phyloP scores from a whole-genome alignment of 495 filamentous ascomycete genomes.

The Cercophora samala region DNA sequence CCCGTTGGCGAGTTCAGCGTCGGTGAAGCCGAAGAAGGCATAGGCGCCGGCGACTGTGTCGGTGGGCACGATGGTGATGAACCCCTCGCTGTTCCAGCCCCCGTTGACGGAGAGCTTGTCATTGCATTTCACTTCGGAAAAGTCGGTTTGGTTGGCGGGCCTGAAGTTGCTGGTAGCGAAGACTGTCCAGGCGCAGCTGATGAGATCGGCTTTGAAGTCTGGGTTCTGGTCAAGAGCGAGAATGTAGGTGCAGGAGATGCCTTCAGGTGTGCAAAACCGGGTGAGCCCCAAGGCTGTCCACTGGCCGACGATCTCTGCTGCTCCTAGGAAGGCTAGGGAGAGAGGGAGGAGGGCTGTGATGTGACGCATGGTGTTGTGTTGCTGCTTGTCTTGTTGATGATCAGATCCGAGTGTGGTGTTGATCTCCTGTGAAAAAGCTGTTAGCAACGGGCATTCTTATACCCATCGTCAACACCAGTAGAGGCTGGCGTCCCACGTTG shows the following conservation, averaged over 20 bases:
- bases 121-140: constrained; percentile 14
- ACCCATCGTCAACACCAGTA: not conserved
- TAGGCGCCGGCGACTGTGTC: constrained; percentile 8
- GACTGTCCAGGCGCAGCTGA: constrained; percentile 20
- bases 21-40: constrained; percentile 31
- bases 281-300: constrained; percentile 4
- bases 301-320: constrained; percentile 14
- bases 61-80: constrained; percentile 27
- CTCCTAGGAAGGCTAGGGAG: not conserved
- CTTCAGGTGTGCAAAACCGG: constrained; percentile 11
- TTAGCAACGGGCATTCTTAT: not conserved
- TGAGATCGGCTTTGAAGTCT: not conserved
- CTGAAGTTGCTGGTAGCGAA: not conserved
- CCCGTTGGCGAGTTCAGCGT: constrained; percentile 19
- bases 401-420: not conserved
- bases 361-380: not conserved
- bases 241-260: constrained; percentile 21
- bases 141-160: constrained; percentile 21
- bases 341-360: not conserved
- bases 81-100: constrained; percentile 24
- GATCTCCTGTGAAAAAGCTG: not conserved
- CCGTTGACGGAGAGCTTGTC: constrained; percentile 25
- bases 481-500: not conserved
- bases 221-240: constrained; percentile 6
- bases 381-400: not conserved